Evolutionary conservation across 345 rosid genomes (phyloP), one percentile per base, ranked within the genome.

Genomic region (Odontarrhena argentea): DNA sequence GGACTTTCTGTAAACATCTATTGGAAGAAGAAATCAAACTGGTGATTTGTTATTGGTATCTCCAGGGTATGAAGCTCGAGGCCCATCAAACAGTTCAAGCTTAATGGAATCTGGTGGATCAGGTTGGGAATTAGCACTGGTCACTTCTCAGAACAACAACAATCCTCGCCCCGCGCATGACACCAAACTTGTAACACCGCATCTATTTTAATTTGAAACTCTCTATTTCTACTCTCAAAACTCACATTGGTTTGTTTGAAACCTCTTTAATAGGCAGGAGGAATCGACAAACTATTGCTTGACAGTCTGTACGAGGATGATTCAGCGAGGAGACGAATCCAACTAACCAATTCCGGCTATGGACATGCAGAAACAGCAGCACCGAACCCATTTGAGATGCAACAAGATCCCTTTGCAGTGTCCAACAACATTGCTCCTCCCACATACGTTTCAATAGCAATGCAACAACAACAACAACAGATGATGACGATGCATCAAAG

Each of bases 271-370:
- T 40, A 94, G 99, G 99, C 76, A 12, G 99, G 99, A 76, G 99
- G 97, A 51, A 76, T 94, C 5, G 99, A 94, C 82, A 82, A 77
- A 76, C 89, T 91, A 72, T 84, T 88, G 35, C 74, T 94, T 18
- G 97, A 94, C 83, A 91, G 99, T 82, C 77, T 94, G 10, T 94
- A 94, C 55, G 99, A 94, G 35, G 99, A 94, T 74, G 93, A 86
- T 24, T 60, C 75, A 12, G 86, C 92, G 0, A 86, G 99, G 67
- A 86, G 86, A 74, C 96, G 87, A 59, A 63, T 95, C 45, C 86
- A 95, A 63, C 28, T 85, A 51, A 85, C 78, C 48, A 89, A 89
- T 69, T 96, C 98, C 18, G 99, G 99, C 0, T 89, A 86, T 50
- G 88, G 92, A 35, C 68, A 81, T 3, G 80, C 48, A 54, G n/a